Conservation (phyloP, 257 asterid species). For the Ajuga chamaepitys region DNA sequence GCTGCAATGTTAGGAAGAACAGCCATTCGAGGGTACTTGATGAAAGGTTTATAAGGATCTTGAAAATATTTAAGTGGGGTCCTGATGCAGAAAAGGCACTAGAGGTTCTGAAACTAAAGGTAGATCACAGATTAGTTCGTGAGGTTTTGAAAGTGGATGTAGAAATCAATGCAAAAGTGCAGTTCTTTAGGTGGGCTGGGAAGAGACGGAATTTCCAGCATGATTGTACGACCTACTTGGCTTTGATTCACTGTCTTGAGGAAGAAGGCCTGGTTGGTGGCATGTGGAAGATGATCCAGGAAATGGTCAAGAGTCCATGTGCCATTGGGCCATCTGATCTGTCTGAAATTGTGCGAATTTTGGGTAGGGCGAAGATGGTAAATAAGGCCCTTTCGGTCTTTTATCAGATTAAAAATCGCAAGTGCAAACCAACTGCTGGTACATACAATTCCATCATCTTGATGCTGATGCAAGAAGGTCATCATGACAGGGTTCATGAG, state of each 20-base stretch:
- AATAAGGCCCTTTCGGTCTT: conserved; percentile 61
- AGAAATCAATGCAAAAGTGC: conserved; percentile 68
- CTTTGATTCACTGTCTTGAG: conserved; percentile 62
- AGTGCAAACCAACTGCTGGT: conserved; percentile 70
- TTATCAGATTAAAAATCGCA: conserved; percentile 66
- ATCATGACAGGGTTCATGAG: conserved; percentile 76
- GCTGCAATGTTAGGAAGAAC: conserved; percentile 19
- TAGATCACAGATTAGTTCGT: conserved; percentile 65
- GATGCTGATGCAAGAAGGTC: conserved; percentile 88
- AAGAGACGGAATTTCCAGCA: conserved; percentile 79
- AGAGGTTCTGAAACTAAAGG: conserved; percentile 66
- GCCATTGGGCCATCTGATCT: conserved; percentile 50
- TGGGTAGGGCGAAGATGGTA: conserved; percentile 80
- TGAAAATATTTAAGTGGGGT: conserved; percentile 95
- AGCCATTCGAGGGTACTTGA: conserved; percentile 49
- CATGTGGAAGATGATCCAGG: conserved; percentile 75
- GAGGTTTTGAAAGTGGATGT: conserved; percentile 73
- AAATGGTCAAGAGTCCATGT: conserved; percentile 62
- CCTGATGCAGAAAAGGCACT: conserved; percentile 87
- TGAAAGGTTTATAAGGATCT: conserved; percentile 77
- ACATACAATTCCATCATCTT: conserved; percentile 76
- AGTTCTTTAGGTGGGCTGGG: conserved; percentile 87
- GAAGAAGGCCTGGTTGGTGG: conserved; percentile 60
- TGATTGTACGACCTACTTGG: conserved; percentile 62
- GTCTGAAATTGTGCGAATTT: conserved; percentile 48